These are phyloP conservation scores for Enteropsectra breve DNA, from an alignment of 371 early-diverging fungal species.

Conservation along the genomic window DNA sequence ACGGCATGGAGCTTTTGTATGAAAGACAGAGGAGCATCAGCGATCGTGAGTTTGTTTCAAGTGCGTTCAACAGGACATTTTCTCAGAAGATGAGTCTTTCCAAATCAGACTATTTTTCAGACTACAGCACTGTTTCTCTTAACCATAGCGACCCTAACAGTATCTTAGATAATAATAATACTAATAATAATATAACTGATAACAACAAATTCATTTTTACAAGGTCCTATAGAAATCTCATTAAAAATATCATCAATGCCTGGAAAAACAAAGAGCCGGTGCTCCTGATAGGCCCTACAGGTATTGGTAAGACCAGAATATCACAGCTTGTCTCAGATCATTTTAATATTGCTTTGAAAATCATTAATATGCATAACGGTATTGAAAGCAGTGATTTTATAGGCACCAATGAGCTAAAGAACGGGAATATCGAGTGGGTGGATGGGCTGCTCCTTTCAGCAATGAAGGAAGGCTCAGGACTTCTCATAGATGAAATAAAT, in stretches of 20 bases:
- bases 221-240: slow-evolving; percentile 64
- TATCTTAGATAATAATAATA: neutral
- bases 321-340: slow-evolving; percentile 75
- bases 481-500: slow-evolving; percentile 97
- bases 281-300: slow-evolving; percentile 92
- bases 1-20: slow-evolving; percentile 81
- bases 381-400: slow-evolving; percentile 90
- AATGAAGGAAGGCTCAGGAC: slow-evolving; percentile 78
- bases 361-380: slow-evolving; percentile 89
- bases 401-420: slow-evolving; percentile 66
- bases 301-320: slow-evolving; percentile 95
- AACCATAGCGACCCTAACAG: neutral
- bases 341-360: slow-evolving; percentile 65
- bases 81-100: neutral
- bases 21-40: slow-evolving; percentile 75
- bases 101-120: neutral
- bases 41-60: slow-evolving; percentile 63
- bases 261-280: slow-evolving; percentile 79
- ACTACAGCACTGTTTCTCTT: slow-evolving; percentile 2
- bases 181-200: slow-evolving; percentile 1
- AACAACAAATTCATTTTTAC: slow-evolving; percentile 36
- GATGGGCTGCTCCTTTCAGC: slow-evolving; percentile 79
- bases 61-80: slow-evolving; percentile 29
- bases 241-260: slow-evolving; percentile 72
- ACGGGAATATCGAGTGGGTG: slow-evolving; percentile 61